Evolutionary conservation across 371 early-diverging fungal species (phyloP).

Genomic region (Parasitella parasitica): DNA sequence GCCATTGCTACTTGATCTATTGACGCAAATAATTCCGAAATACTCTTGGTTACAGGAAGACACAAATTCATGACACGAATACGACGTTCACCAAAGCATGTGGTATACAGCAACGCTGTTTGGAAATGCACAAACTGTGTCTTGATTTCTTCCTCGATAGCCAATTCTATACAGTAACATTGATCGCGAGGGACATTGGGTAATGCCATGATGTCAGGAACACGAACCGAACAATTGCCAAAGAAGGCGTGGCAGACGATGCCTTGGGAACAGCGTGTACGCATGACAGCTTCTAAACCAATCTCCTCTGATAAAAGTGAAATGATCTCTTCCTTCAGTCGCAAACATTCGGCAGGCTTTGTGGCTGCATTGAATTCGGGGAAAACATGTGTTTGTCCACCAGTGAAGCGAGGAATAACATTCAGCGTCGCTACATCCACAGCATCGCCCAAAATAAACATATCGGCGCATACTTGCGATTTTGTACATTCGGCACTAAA

Average conservation of each 20-base stretch:
- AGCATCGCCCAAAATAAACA: slow-evolving; percentile 85
- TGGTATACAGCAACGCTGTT: slow-evolving; percentile 94
- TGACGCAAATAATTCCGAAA: slow-evolving; percentile 79
- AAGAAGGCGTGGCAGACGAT: slow-evolving; percentile 87
- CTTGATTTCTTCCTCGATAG: slow-evolving; percentile 83
- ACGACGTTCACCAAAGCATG: slow-evolving; percentile 81
- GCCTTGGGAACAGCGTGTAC: slow-evolving; percentile 92
- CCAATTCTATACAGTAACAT: slow-evolving; percentile 88
- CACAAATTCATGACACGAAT: slow-evolving; percentile 95
- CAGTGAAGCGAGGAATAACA: slow-evolving; percentile 87
- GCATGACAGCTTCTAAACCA: slow-evolving; percentile 95
- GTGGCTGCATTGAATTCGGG: slow-evolving; percentile 85
- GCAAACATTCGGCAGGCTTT: slow-evolving; percentile 63
- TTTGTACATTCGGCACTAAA: slow-evolving; percentile 93
- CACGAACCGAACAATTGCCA: slow-evolving; percentile 96
- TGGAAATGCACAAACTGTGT: slow-evolving; percentile 91
- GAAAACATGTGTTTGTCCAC: slow-evolving; percentile 94
- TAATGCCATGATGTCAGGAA: slow-evolving; percentile 91
- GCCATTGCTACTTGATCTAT: slow-evolving; percentile 88
- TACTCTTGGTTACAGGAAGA: slow-evolving; percentile 81
- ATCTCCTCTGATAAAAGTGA: slow-evolving; percentile 82
- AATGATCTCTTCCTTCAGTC: slow-evolving; percentile 77
- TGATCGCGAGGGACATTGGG: slow-evolving; percentile 96
- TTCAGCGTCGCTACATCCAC: slow-evolving; percentile 93
- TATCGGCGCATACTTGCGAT: slow-evolving; percentile 89